Conservation (phyloP, 768 basidiomycete species). For the Kwoniella mangroviensis region DNA sequence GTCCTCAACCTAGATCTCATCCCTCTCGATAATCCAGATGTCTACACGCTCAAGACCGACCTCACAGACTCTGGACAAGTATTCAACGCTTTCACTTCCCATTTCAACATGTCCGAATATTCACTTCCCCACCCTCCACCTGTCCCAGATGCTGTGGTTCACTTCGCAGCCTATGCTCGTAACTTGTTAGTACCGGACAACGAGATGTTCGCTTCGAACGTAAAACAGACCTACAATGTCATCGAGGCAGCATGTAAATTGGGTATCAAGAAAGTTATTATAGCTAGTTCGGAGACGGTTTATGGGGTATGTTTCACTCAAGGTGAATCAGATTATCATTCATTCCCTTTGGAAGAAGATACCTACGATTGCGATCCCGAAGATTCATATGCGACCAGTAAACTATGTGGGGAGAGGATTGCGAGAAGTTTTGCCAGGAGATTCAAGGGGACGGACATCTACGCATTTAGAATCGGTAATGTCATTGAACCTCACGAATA, state of each 20-base stretch:
- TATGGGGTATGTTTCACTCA: conserved; percentile 56
- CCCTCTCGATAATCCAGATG: conserved; percentile 44
- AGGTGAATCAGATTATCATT: conserved; percentile 50
- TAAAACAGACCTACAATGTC: conserved; percentile 52
- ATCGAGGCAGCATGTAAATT: conserved; percentile 55
- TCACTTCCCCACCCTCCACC: conserved; percentile 30
- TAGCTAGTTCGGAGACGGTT: conserved; percentile 50
- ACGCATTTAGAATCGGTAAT: conserved; percentile 52
- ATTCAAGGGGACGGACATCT: conserved; percentile 43
- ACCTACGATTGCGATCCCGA: conserved; percentile 36
- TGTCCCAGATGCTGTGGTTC: conserved; percentile 48
- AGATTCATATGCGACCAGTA: conserved; percentile 50
- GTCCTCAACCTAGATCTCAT: conserved; percentile 56
- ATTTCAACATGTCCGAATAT: conserved; percentile 50
- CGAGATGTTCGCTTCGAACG: conserved; percentile 48
- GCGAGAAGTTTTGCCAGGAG: conserved; percentile 48
- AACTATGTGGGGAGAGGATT: conserved; percentile 51
- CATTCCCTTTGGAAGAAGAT: conserved; percentile 52
- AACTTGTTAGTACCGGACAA: conserved; percentile 53
- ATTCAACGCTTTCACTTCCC: conserved; percentile 52
- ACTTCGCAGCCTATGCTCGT: conserved; percentile 55
- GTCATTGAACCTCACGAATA: conserved; percentile 56
- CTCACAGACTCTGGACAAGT: conserved; percentile 54
- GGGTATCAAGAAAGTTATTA: conserved; percentile 53
- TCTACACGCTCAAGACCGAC: conserved; percentile 55